Percentiles rank a stretch among this genome's conserved stretches.
These are phyloP conservation scores for Pseudocercospora crystallina DNA, from an alignment of 2,329 filamentous ascomycete genomes.

Conservation along the genomic window DNA sequence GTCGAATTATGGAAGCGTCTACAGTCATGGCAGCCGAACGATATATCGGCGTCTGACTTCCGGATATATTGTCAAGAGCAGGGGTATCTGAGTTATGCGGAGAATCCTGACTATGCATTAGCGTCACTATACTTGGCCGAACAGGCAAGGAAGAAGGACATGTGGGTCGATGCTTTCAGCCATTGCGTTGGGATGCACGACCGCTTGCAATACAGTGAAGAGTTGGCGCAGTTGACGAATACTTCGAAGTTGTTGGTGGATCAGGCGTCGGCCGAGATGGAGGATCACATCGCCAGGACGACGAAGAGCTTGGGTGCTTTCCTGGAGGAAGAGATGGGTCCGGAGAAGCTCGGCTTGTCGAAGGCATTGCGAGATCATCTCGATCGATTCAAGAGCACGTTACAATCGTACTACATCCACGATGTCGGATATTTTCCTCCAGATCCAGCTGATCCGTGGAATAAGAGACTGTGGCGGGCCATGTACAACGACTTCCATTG, in stretches of 20 bases:
- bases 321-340: slow-evolving; percentile 68
- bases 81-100: slow-evolving; percentile 67
- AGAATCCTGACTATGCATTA: slow-evolving; percentile 66
- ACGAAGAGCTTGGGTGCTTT: slow-evolving; percentile 64
- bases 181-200: slow-evolving; percentile 79
- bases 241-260: slow-evolving; percentile 65
- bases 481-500: slow-evolving; percentile 71
- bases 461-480: slow-evolving; percentile 57
- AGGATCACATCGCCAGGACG: slow-evolving; percentile 60
- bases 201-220: slow-evolving; percentile 54
- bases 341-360: slow-evolving; percentile 64
- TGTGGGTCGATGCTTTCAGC: slow-evolving; percentile 72
- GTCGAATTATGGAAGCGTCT: slow-evolving; percentile 66
- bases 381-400: slow-evolving; percentile 68
- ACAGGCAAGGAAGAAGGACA: slow-evolving; percentile 58
- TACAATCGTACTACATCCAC: slow-evolving; percentile 65
- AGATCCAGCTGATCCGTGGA: slow-evolving; percentile 51
- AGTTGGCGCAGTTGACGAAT: slow-evolving; percentile 58
- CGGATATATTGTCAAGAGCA: slow-evolving; percentile 66
- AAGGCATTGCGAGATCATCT: slow-evolving; percentile 64
- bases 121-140: slow-evolving; percentile 69
- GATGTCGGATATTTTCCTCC: slow-evolving; percentile 74
- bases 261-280: slow-evolving; percentile 63
- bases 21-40: slow-evolving; percentile 43
- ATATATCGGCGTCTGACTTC: slow-evolving; percentile 40